phyloP scores from a whole-genome alignment of 768 basidiomycete species.

The Macrolepiota albuminosa region DNA sequence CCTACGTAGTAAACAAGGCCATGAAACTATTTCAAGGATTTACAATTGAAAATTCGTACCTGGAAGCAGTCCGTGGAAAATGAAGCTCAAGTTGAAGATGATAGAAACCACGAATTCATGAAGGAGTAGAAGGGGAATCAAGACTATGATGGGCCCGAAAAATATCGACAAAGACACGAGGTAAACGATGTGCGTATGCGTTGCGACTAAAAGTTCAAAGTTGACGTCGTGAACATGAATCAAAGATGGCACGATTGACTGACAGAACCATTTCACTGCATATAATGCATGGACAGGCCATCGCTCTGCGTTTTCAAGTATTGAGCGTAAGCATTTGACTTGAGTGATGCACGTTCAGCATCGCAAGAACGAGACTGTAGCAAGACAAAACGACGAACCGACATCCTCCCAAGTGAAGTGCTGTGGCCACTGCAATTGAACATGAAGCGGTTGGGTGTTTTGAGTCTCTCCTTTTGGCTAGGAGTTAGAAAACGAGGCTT shows the following conservation, averaged over 20 bases:
- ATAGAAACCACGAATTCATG: constrained; percentile 30
- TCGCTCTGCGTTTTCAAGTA: constrained; percentile 14
- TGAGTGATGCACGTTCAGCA: not conserved
- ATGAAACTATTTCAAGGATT: not conserved
- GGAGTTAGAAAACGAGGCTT: not conserved
- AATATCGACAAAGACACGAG: constrained; percentile 33
- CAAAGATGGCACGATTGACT: not conserved
- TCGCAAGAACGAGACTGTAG: not conserved
- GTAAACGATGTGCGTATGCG: constrained; percentile 30
- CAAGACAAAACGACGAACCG: not conserved
- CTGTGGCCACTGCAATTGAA: constrained; percentile 5
- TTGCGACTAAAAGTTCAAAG: constrained; percentile 11
- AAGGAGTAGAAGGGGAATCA: constrained; percentile 29
- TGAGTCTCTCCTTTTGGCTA: not conserved
- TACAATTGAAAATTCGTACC: constrained; percentile 16
- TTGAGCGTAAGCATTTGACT: constrained; percentile 5
- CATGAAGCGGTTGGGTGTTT: not conserved
- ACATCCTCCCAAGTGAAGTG: not conserved
- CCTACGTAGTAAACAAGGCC: constrained; percentile 14
- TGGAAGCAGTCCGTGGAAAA: constrained; percentile 31
- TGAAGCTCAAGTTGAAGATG: constrained; percentile 28
- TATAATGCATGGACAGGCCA: constrained; percentile 16
- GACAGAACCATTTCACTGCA: constrained; percentile 13
- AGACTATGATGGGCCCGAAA: constrained; percentile 36
- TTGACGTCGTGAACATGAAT: not conserved